Conservation (phyloP, 2,329 filamentous ascomycete genomes). For the Sphaceloma murrayae region DNA sequence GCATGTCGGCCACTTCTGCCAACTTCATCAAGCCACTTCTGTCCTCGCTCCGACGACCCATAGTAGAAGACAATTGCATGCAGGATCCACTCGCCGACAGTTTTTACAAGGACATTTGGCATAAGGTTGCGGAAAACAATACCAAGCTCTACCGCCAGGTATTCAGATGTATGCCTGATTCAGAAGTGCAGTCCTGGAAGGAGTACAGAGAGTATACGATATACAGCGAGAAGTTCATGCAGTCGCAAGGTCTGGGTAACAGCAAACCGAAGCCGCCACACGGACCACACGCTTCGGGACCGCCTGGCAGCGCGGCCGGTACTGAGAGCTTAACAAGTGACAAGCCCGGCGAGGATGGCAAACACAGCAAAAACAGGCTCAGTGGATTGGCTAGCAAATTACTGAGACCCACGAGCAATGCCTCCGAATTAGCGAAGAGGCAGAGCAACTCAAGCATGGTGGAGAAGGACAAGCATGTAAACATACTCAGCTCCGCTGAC, state of each 20-base stretch:
- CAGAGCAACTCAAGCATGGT: constrained; percentile 13
- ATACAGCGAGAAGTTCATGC: constrained; percentile 69
- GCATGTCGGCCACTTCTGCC: constrained; percentile 43
- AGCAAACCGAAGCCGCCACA: constrained; percentile 43
- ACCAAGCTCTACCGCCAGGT: constrained; percentile 89
- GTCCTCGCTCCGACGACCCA: constrained; percentile 61
- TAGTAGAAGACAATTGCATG: constrained; percentile 87
- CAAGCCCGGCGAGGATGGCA: constrained; percentile 6
- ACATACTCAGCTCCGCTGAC: constrained; percentile 18
- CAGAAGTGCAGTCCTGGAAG: constrained; percentile 83
- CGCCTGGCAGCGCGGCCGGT: constrained; percentile 34
- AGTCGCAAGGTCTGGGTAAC: constrained; percentile 47
- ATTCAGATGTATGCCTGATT: constrained; percentile 95
- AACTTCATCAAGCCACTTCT: constrained; percentile 40
- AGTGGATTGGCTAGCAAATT: constrained; percentile 28
- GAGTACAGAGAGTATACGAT: constrained; percentile 78
- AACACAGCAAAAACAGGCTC: constrained; percentile 23
- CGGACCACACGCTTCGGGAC: constrained; percentile 40
- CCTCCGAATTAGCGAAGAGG: constrained; percentile 18
- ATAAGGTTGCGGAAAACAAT: constrained; percentile 80
- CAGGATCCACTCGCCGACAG: constrained; percentile 70
- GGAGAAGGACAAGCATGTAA: constrained; percentile 17
- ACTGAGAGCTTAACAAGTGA: constrained; percentile 19
- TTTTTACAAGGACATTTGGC: constrained; percentile 87
- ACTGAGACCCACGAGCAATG: constrained; percentile 27